These are phyloP conservation scores for Eucalyptus rudis DNA, from an alignment of 345 rosid species.

Conservation along the genomic window DNA sequence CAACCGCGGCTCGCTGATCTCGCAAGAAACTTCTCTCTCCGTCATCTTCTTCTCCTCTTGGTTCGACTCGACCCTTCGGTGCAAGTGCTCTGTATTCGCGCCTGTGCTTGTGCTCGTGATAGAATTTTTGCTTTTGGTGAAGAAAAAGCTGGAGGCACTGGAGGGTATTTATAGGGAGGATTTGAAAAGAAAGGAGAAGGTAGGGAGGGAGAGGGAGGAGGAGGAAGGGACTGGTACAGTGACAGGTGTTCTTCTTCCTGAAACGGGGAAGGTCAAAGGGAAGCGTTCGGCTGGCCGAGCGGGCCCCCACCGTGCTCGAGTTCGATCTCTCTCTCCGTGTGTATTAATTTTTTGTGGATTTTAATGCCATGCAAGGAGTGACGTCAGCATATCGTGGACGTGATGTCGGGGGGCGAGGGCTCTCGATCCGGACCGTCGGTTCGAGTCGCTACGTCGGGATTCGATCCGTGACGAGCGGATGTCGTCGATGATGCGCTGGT, in stretches of 20 bases:
- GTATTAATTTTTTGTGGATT: neutral
- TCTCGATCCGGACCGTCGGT: neutral
- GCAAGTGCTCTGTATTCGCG: neutral
- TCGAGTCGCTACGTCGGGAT: neutral
- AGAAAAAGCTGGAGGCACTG: neutral
- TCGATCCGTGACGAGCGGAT: neutral
- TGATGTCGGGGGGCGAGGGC: neutral
- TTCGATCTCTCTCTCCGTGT: neutral
- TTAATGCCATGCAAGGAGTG: neutral
- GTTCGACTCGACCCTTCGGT: neutral
- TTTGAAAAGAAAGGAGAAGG: neutral
- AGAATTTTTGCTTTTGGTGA: neutral
- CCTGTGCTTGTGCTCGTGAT: neutral
- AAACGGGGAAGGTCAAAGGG: slow-evolving; percentile 19
- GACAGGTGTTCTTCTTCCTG: neutral
- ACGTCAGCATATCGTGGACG: neutral
- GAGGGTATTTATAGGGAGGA: neutral
- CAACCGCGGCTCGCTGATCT: slow-evolving; percentile 21
- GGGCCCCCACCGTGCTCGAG: slow-evolving; percentile 6
- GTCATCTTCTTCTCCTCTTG: neutral
- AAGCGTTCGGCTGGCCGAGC: slow-evolving; percentile 27
- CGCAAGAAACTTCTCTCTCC: neutral
- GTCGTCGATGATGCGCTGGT: neutral
- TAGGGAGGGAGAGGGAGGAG: neutral
- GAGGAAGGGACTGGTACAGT: neutral